These are phyloP conservation scores for Breynia disticha DNA, from an alignment of 441 rosid genomes.

Conservation along the genomic window DNA sequence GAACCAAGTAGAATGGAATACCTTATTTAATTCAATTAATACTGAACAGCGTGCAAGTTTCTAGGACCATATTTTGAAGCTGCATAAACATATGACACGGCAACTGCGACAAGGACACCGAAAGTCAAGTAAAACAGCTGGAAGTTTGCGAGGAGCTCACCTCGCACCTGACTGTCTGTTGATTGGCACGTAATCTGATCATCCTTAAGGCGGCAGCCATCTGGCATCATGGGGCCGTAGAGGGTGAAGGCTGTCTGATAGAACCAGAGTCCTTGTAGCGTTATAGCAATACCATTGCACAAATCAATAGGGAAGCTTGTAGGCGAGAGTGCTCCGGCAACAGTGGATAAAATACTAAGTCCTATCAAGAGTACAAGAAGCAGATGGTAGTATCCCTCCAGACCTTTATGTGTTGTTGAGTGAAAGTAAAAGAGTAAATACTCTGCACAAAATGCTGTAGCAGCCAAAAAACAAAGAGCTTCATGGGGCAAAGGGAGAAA, in stretches of 20 bases:
- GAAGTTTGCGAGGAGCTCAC: conserved; percentile 75
- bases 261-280: conserved; percentile 97
- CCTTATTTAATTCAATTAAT: conserved; percentile 11
- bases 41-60: conserved; percentile 18
- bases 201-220: conserved; percentile 52
- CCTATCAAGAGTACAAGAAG: conserved; percentile 72
- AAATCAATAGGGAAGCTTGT: conserved; percentile 76
- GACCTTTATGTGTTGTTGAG: conserved; percentile 92
- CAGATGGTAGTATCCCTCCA: conserved; percentile 92
- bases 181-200: conserved; percentile 45
- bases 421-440: conserved; percentile 82
- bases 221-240: conserved; percentile 91
- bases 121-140: conserved; percentile 68
- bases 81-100: conserved; percentile 41
- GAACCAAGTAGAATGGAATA: too few relatives aligned
- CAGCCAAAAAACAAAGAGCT: conserved; percentile 65
- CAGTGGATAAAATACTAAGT: conserved; percentile 50
- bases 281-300: conserved; percentile 58
- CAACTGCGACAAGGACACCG: conserved; percentile 53
- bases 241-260: conserved; percentile 92
- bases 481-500: conserved; percentile 71
- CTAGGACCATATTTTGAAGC: conserved; percentile 44
- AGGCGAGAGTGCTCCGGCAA: conserved; percentile 71
- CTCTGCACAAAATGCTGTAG: conserved; percentile 77
- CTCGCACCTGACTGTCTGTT: conserved; percentile 49